phyloP scores from a whole-genome alignment of 1,139 yeast species.

The Hyphopichia khmerensis region DNA sequence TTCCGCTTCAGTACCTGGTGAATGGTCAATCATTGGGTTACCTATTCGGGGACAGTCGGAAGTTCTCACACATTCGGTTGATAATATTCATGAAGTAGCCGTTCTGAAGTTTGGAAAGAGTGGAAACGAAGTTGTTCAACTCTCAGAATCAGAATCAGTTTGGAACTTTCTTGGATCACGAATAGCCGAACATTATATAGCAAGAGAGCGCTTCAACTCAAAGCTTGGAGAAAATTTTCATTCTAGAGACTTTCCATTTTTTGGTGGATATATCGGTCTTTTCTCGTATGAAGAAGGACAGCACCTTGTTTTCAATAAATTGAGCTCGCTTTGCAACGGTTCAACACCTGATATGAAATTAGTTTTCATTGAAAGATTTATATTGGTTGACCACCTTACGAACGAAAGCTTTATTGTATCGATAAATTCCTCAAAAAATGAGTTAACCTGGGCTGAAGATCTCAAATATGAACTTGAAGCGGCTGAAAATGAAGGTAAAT shows the following conservation, averaged over 20 bases:
- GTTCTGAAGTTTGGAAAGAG: slow-evolving; percentile 14
- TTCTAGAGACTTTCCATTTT: slow-evolving; percentile 58
- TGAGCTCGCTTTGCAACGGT: slow-evolving; percentile 27
- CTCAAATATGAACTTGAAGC: slow-evolving; percentile 13
- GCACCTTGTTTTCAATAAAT: slow-evolving; percentile 32
- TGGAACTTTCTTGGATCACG: slow-evolving; percentile 26
- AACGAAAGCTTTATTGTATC: slow-evolving; percentile 57
- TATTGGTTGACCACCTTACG: slow-evolving; percentile 53
- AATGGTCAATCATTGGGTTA: slow-evolving; percentile 83
- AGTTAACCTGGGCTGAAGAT: slow-evolving; percentile 32
- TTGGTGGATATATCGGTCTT: slow-evolving; percentile 87
- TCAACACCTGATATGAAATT: slow-evolving; percentile 72
- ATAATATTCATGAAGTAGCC: slow-evolving; percentile 22
- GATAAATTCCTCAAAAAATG: slow-evolving; percentile 31
- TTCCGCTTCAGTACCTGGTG: slow-evolving; percentile 79
- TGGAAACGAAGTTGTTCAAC: slow-evolving; percentile 6
- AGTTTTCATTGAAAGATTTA: slow-evolving; percentile 65
- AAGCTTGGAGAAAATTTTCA: slow-evolving; percentile 10
- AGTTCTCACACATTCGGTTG: slow-evolving; percentile 66
- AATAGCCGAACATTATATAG: slow-evolving; percentile 20
- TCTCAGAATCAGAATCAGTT: slow-evolving; percentile 12
- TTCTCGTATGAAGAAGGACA: slow-evolving; percentile 85
- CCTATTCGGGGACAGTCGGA: slow-evolving; percentile 54
- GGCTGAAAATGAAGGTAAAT: slow-evolving; percentile 4
- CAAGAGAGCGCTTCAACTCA: slow-evolving; percentile 18